Conservation (phyloP, 2,329 filamentous ascomycete genomes). For the Trichoderma endophyticum region DNA sequence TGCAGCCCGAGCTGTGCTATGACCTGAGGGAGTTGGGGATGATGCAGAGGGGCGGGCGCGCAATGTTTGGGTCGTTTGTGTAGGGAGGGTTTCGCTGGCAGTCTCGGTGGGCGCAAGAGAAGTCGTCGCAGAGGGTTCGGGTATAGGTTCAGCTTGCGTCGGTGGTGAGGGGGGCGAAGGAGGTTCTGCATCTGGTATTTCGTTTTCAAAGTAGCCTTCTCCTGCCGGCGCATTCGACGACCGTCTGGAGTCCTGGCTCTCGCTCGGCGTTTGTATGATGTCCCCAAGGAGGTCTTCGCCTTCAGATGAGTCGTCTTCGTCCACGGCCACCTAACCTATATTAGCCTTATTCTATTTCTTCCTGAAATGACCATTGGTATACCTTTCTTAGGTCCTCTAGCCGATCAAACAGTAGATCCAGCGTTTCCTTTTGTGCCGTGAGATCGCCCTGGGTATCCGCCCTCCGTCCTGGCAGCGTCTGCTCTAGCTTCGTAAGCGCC, state of each 20-base stretch:
- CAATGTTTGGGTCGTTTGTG: conserved; percentile 36
- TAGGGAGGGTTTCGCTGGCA: conserved; percentile 24
- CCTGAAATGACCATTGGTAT: background rate
- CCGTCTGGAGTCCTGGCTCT: conserved; percentile 45
- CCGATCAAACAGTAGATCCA: conserved; percentile 64
- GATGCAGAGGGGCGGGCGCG: conserved; percentile 31
- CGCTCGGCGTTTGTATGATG: conserved; percentile 54
- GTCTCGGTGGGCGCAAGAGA: conserved; percentile 11
- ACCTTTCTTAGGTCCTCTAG: conserved; percentile 67
- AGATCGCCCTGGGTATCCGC: conserved; percentile 62
- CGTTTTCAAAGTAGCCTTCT: conserved; percentile 25
- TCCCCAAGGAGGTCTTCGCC: conserved; percentile 56
- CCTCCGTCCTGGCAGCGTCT: conserved; percentile 58
- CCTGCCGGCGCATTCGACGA: conserved; percentile 28
- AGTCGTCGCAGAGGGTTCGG: conserved; percentile 15
- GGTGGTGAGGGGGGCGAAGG: conserved; percentile 39
- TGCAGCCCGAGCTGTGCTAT: conserved; percentile 40
- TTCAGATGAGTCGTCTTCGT: conserved; percentile 45
- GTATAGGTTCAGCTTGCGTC: conserved; percentile 19
- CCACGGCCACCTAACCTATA: conserved; percentile 31
- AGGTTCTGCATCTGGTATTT: conserved; percentile 44
- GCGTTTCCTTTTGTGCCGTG: conserved; percentile 59
- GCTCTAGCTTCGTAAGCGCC: conserved; percentile 67
- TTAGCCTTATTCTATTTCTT: conserved; percentile 16
- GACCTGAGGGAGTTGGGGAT: conserved; percentile 25